Percentiles rank a stretch among this genome's conserved stretches.
These are phyloP conservation scores for Hypoxylon cercidicola DNA, from an alignment of 495 filamentous ascomycete genomes.

Conservation along the genomic window DNA sequence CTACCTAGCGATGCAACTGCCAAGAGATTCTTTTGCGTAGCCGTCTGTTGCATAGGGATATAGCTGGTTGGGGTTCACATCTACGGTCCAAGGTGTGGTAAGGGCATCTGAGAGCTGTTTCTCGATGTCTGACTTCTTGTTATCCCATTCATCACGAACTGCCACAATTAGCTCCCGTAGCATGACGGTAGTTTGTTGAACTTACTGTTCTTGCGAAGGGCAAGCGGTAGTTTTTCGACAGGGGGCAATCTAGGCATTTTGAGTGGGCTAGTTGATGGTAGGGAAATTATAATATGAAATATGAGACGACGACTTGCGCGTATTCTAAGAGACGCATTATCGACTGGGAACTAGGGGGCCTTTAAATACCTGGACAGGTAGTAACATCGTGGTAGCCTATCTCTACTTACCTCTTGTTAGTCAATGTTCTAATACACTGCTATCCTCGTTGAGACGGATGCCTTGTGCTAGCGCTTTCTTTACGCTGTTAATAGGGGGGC, in stretches of 20 bases:
- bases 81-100: constrained; percentile 59
- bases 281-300: not conserved
- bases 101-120: constrained; percentile 54
- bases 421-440: constrained; percentile 3
- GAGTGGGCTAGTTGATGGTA: constrained; percentile 6
- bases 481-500: not conserved
- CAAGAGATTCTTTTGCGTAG: constrained; percentile 58
- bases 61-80: constrained; percentile 58
- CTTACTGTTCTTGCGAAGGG: constrained; percentile 62
- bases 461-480: constrained; percentile 21
- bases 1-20: constrained; percentile 57
- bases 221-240: constrained; percentile 64
- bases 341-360: not conserved
- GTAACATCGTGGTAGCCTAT: not conserved
- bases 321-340: not conserved
- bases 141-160: constrained; percentile 66
- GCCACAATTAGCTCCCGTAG: constrained; percentile 5
- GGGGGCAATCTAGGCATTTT: constrained; percentile 54
- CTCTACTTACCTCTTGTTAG: constrained; percentile 1
- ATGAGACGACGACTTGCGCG: not conserved
- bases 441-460: not conserved
- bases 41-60: constrained; percentile 60
- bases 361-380: constrained; percentile 8
- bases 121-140: constrained; percentile 56
- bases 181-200: not conserved